phyloP scores from a whole-genome alignment of 2,329 filamentous ascomycete genomes.

The Plenodomus biglobosus region DNA sequence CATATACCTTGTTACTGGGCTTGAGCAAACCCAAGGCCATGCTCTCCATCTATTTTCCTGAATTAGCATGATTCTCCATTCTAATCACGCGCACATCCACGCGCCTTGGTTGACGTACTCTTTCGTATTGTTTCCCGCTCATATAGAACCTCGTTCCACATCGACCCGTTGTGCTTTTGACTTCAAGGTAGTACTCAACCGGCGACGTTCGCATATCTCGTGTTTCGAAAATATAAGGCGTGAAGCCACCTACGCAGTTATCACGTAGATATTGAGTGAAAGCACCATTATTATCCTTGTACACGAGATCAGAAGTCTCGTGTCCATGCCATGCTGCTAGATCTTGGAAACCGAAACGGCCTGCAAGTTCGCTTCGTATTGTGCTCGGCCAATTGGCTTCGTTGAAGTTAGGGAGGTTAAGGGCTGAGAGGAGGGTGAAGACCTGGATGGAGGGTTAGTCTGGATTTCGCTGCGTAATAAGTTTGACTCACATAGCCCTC shows the following conservation, averaged over 20 bases:
- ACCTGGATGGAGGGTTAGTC: slow-evolving; percentile 37
- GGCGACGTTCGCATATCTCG: slow-evolving; percentile 26
- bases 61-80: too few relatives aligned
- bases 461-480: too few relatives aligned
- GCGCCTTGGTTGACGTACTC: slow-evolving; percentile 23
- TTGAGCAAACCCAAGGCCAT: too few relatives aligned
- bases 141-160: slow-evolving; percentile 51
- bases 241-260: slow-evolving; percentile 14
- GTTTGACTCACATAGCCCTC: slow-evolving; percentile 26
- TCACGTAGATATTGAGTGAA: slow-evolving; percentile 41
- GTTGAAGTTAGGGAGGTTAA: slow-evolving; percentile 43
- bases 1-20: slow-evolving; percentile 2
- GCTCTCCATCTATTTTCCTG: too few relatives aligned
- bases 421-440: slow-evolving; percentile 45
- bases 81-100: too few relatives aligned
- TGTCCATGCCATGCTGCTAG: slow-evolving; percentile 46
- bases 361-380: slow-evolving; percentile 47
- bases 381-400: slow-evolving; percentile 53
- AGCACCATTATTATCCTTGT: slow-evolving; percentile 41
- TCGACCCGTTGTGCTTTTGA: slow-evolving; percentile 51
- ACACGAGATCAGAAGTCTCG: slow-evolving; percentile 55
- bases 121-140: slow-evolving; percentile 50
- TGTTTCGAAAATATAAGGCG: slow-evolving; percentile 34
- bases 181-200: slow-evolving; percentile 53
- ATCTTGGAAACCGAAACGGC: slow-evolving; percentile 47